phyloP scores from a whole-genome alignment of 2,329 filamentous ascomycete genomes.

The Alternaria ventricosa region DNA sequence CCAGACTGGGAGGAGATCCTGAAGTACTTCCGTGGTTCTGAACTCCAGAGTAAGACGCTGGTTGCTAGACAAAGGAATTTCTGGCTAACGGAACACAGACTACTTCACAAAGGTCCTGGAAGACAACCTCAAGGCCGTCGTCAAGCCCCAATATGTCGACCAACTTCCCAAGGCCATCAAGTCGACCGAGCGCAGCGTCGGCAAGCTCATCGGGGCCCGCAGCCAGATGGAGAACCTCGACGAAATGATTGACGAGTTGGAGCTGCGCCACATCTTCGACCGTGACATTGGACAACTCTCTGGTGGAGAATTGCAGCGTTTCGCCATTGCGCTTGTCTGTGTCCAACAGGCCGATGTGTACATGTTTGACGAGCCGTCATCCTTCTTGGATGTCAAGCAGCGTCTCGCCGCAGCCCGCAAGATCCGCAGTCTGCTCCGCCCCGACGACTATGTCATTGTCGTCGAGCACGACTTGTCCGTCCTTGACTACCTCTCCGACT shows the following conservation, averaged over 20 bases:
- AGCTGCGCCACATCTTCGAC: conserved; percentile 87
- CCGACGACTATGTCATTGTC: conserved; percentile 95
- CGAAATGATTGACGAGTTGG: conserved; percentile 81
- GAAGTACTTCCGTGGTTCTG: conserved; percentile 97
- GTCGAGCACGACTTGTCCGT: conserved; percentile 99
- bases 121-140: conserved; percentile 95
- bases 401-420: conserved; percentile 90
- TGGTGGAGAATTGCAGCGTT: conserved; percentile 97
- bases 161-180: conserved; percentile 95
- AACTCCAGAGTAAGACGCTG: conserved; percentile 80
- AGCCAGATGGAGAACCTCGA: conserved; percentile 79
- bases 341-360: conserved; percentile 94
- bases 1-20: conserved; percentile 99
- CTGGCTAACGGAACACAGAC: conserved; percentile 61
- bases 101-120: conserved; percentile 99
- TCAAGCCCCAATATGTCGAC: conserved; percentile 99
- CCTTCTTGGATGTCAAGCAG: conserved; percentile 99
- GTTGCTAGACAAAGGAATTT: background rate
- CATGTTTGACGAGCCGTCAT: conserved; percentile 99
- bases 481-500: conserved; percentile 97
- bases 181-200: conserved; percentile 79
- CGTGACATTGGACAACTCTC: conserved; percentile 90
- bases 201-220: conserved; percentile 77
- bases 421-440: conserved; percentile 86
- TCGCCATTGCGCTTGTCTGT: conserved; percentile 94